These are phyloP conservation scores for Multifurca ochricompacta DNA, from an alignment of 768 basidiomycete species.

Conservation along the genomic window DNA sequence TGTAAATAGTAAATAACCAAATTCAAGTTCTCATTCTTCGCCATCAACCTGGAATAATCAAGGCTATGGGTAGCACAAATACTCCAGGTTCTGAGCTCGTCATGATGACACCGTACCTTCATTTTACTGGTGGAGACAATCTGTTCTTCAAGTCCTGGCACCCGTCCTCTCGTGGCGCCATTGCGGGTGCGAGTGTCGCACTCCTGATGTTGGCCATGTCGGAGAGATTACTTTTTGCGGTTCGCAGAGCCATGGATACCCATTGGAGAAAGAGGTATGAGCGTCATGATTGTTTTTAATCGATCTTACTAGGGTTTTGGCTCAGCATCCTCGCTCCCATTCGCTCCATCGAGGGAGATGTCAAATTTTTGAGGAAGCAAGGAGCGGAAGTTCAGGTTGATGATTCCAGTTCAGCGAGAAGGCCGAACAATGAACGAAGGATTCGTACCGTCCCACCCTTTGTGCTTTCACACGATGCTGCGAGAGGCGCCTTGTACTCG, in stretches of 20 bases:
- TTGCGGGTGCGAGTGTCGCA: slow-evolving; percentile 70
- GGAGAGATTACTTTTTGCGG: slow-evolving; percentile 60
- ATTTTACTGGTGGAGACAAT: slow-evolving; percentile 57
- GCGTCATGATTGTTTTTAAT: not conserved
- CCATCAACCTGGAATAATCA: too few relatives aligned
- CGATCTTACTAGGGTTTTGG: not conserved
- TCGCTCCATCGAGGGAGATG: not conserved
- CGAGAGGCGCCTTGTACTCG: slow-evolving; percentile 57
- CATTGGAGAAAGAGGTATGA: slow-evolving; percentile 52
- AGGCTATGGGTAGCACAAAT: slow-evolving; percentile 9
- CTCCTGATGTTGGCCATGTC: slow-evolving; percentile 59
- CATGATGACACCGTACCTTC: slow-evolving; percentile 62
- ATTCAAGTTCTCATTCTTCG: too few relatives aligned
- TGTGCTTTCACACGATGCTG: slow-evolving; percentile 54
- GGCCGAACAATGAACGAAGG: slow-evolving; percentile 9
- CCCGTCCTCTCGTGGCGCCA: slow-evolving; percentile 59
- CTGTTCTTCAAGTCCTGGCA: slow-evolving; percentile 61
- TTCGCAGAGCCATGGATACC: slow-evolving; percentile 42
- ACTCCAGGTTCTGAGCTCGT: slow-evolving; percentile 21
- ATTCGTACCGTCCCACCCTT: slow-evolving; percentile 52
- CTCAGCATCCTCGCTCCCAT: not conserved
- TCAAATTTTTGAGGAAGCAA: not conserved
- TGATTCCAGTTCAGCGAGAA: not conserved
- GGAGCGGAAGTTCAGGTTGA: not conserved
- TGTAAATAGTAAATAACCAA: too few relatives aligned